phyloP scores from a whole-genome alignment of 2,329 filamentous ascomycete genomes.

The Triangularia setosa region DNA sequence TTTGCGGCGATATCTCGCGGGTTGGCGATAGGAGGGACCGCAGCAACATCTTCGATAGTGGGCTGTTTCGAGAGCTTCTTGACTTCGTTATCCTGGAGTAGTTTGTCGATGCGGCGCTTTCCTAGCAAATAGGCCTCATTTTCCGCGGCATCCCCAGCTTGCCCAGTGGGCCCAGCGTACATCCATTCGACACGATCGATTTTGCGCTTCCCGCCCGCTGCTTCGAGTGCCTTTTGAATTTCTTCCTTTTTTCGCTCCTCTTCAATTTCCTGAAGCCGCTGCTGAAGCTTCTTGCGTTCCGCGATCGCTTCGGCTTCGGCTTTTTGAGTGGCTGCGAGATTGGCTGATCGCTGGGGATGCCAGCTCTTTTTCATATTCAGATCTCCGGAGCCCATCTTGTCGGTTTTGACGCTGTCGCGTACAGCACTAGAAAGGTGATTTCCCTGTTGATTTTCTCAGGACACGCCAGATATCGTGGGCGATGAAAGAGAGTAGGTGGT shows the following conservation, averaged over 20 bases:
- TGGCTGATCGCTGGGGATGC: conserved; percentile 86
- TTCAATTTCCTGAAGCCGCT: conserved; percentile 86
- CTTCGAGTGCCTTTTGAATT: conserved; percentile 83
- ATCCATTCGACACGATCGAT: conserved; percentile 93
- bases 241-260: conserved; percentile 93
- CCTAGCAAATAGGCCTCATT: conserved; percentile 91
- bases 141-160: conserved; percentile 76
- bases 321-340: conserved; percentile 62
- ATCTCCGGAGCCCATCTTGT: conserved; percentile 80
- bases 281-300: conserved; percentile 90
- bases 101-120: conserved; percentile 83
- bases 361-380: conserved; percentile 94
- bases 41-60: conserved; percentile 56
- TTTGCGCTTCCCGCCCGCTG: conserved; percentile 73
- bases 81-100: conserved; percentile 73
- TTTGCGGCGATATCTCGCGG: conserved; percentile 79
- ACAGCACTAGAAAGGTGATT: not conserved
- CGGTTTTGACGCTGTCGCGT: conserved; percentile 28
- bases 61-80: conserved; percentile 74
- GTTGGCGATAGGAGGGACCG: conserved; percentile 65
- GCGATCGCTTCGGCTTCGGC: conserved; percentile 87
- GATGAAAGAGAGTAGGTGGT: not conserved
- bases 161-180: conserved; percentile 85
- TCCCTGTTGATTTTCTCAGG: not conserved
- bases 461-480: not conserved